Evolutionary conservation across 2,329 filamentous ascomycete genomes (phyloP).

Genomic region (Ceratocystis smalleyi): DNA sequence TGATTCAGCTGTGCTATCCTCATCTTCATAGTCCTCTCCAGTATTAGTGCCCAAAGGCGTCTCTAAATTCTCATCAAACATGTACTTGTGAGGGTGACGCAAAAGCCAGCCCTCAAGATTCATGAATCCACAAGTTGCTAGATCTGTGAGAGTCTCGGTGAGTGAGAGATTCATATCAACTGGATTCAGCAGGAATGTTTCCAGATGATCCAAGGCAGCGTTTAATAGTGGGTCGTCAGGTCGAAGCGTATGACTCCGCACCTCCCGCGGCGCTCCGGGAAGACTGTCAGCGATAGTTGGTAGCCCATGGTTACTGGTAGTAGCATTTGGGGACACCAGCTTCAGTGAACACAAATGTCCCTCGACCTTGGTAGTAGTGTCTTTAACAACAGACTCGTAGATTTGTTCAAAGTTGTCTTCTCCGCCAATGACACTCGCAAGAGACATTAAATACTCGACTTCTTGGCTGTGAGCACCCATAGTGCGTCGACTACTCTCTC

Average conservation of each 20-base stretch:
- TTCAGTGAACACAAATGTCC: slow-evolving; percentile 57
- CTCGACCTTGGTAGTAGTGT: slow-evolving; percentile 53
- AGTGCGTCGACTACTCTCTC: slow-evolving; percentile 45
- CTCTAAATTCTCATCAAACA: slow-evolving; percentile 29
- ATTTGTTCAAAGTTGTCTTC: slow-evolving; percentile 55
- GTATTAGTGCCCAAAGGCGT: slow-evolving; percentile 22
- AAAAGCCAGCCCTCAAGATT: slow-evolving; percentile 82
- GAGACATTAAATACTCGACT: slow-evolving; percentile 51
- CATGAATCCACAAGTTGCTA: slow-evolving; percentile 73
- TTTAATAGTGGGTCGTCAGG: slow-evolving; percentile 47
- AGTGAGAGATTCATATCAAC: slow-evolving; percentile 81
- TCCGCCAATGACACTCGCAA: slow-evolving; percentile 54
- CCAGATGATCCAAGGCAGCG: slow-evolving; percentile 53
- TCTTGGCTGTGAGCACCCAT: slow-evolving; percentile 62
- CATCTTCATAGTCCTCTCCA: slow-evolving; percentile 30
- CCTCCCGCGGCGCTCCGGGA: slow-evolving; percentile 45
- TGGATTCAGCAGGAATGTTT: slow-evolving; percentile 75
- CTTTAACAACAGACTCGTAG: slow-evolving; percentile 56
- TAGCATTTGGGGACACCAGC: slow-evolving; percentile 46
- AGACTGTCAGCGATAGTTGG: slow-evolving; percentile 40
- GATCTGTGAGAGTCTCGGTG: slow-evolving; percentile 66
- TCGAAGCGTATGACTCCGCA: slow-evolving; percentile 44
- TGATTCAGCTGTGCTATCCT: slow-evolving; percentile 19
- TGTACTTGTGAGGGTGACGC: slow-evolving; percentile 50
- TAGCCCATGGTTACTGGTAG: slow-evolving; percentile 39